Base-by-base conservation (phyloP, 495 filamentous ascomycete species). In the Talaromyces adpressus region DNA sequence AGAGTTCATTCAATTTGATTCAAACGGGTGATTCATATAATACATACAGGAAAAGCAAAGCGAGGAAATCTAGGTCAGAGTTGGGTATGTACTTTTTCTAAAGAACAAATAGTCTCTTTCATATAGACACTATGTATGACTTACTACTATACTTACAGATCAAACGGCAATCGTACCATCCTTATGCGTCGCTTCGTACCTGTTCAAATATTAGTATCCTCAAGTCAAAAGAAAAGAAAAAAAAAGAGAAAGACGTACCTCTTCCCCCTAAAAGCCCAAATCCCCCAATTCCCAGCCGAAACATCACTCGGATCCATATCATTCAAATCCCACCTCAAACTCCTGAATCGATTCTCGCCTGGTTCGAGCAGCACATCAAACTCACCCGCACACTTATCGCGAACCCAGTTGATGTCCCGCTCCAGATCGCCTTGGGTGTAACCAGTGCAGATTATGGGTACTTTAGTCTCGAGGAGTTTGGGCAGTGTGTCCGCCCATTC, bases 201-300 rank as follows among this genome's bases (percentile, higher is more conserved):
- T 80, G 54, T 11, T 14, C 57, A 27, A 30, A 51, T 41, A 41
- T 70, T 56, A 62, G 57, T 45, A 59, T 65, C 45, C 45, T 39
- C 34, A 59, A 6, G 14, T 30, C 2, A 7, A 59, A 39, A 39
- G 25, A 8, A 11, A 7, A 30, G 64, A 27, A 62, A 23, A 57
- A 39, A 53, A 20, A 61, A 32, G 64, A 81, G 60, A 32, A 73
- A 34, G 64, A 81, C 85, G 69, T 87, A 97, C 87, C 94, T 89
- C 85, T 98, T 98, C 65, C 94, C 94, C 73, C 94, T 85, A 78
- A 98, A 98, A 30, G 87, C 91, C 92, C 93, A 98, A 18, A 96
- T 75, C 4, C 94, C 94, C 92, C 91, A 98, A 72, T 98, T 98
- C 49, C 93, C 92, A 72, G 89, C 92, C 65, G 88, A 97, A 65